Evolutionary conservation across 768 basidiomycete genomes (phyloP).

Genomic region (Boletus rufocinnamomeus): DNA sequence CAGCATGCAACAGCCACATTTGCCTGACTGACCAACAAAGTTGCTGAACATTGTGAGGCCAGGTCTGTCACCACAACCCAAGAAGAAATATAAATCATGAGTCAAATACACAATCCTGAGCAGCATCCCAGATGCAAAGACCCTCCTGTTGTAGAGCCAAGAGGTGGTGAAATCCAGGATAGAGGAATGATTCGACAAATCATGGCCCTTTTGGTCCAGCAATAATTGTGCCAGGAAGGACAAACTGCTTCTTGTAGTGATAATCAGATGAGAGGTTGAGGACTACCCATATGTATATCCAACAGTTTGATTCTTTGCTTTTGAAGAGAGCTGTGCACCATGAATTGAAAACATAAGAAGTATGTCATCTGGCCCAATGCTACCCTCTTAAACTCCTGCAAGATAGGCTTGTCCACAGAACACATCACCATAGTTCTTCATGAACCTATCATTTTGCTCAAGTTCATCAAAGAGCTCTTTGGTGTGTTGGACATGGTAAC

Average conservation of each 20-base stretch:
- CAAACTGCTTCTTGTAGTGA: neutral
- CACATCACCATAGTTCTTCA: neutral
- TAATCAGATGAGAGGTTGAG: neutral
- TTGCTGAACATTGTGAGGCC: neutral
- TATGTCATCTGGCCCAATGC: neutral
- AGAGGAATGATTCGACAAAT: conserved; percentile 30
- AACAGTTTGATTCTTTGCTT: neutral
- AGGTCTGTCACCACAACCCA: neutral
- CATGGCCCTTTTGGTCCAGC: conserved; percentile 39
- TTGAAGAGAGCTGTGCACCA: neutral
- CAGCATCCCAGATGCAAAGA: conserved; percentile 26
- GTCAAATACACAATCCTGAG: rapidly evolving
- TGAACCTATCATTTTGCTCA: neutral
- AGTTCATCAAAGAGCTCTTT: neutral
- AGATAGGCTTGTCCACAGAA: neutral
- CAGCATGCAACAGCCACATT: neutral
- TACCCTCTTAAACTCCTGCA: neutral
- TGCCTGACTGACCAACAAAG: neutral
- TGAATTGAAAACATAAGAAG: neutral
- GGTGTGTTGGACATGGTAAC: neutral
- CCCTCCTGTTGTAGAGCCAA: conserved; percentile 23
- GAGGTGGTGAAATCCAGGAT: conserved; percentile 16
- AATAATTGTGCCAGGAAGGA: neutral
- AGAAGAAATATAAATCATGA: neutral
- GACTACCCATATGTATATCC: neutral